A percentile compares a stretch with the other conserved stretches of the same genome.
These are phyloP conservation scores for Amaranthus hypochondriacus DNA, from an alignment of 148 eudicot genomes.

Conservation along the genomic window DNA sequence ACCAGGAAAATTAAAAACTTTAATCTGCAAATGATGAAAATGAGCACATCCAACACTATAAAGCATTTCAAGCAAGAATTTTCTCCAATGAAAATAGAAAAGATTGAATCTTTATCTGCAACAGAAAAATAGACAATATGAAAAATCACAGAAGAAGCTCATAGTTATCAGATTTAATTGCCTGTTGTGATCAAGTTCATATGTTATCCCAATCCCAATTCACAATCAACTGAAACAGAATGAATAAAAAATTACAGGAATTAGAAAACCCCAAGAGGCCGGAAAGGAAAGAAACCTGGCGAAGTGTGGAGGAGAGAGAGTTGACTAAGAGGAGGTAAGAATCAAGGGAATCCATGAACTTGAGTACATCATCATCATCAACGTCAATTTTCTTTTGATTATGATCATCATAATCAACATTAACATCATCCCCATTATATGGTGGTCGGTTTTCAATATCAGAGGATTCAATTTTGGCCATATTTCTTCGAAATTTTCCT, in stretches of 20 bases:
- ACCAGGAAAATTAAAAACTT: neutral
- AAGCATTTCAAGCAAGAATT: neutral
- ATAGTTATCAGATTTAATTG: no score
- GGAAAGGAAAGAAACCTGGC: slow-evolving; percentile 44
- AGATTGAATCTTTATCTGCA: neutral
- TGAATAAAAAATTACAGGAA: no score
- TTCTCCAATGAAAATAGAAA: neutral
- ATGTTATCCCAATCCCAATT: neutral
- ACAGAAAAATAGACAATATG: neutral
- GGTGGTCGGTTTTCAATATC: slow-evolving; percentile 5
- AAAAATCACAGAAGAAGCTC: no score
- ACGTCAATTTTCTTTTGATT: neutral
- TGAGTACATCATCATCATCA: slow-evolving; percentile 34
- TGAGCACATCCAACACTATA: neutral
- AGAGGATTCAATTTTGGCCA: slow-evolving; percentile 12
- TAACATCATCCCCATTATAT: neutral
- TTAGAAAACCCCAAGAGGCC: neutral
- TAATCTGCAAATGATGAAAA: neutral
- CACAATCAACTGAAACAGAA: neutral
- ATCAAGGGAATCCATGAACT: slow-evolving; percentile 76
- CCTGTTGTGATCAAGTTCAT: neutral
- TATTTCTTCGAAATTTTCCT: neutral
- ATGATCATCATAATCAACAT: neutral
- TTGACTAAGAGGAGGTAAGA: slow-evolving; percentile 49
- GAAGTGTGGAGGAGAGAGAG: slow-evolving; percentile 63